A percentile compares a stretch with the other conserved stretches of the same genome.
These are phyloP conservation scores for Tubosaeta sp. DNA, from an alignment of 768 basidiomycete genomes.

Conservation along the genomic window DNA sequence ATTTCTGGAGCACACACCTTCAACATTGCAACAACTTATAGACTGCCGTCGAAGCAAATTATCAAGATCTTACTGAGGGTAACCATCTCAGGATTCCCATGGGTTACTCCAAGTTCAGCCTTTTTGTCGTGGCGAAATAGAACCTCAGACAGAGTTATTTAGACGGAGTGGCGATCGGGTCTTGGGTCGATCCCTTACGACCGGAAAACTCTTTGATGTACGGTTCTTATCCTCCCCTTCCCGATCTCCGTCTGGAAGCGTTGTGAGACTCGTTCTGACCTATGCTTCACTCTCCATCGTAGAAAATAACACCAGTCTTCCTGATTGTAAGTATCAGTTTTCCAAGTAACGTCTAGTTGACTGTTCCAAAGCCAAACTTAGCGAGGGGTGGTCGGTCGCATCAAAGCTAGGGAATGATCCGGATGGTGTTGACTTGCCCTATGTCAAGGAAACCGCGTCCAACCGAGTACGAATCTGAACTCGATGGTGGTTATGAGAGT, in stretches of 20 bases:
- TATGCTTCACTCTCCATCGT: conserved; percentile 16
- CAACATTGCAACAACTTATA: not conserved
- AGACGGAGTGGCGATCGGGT: conserved; percentile 4
- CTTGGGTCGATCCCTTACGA: conserved; percentile 12
- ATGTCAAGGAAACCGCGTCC: conserved; percentile 2
- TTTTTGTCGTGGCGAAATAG: not conserved
- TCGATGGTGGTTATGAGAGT: conserved; percentile 26
- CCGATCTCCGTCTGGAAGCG: not conserved
- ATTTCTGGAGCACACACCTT: too few species aligned
- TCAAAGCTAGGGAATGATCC: not conserved
- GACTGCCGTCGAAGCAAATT: not conserved
- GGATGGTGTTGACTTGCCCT: not conserved
- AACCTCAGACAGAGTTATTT: not conserved
- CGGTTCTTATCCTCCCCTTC: conserved; percentile 14
- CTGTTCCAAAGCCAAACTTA: conserved; percentile 7
- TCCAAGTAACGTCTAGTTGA: not conserved
- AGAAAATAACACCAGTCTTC: conserved; percentile 3
- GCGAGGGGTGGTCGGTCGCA: conserved; percentile 6
- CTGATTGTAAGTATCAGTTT: conserved; percentile 6
- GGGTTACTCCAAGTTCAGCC: conserved; percentile 12
- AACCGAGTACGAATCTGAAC: conserved; percentile 14
- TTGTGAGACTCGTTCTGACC: not conserved
- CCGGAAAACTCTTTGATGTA: conserved; percentile 19
- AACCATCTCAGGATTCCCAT: conserved; percentile 13
- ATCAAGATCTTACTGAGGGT: conserved; percentile 10